Percentiles rank a stretch among this genome's conserved stretches.
These are phyloP conservation scores for Carpinus viminea DNA, from an alignment of 306 rosid genomes.

Conservation along the genomic window DNA sequence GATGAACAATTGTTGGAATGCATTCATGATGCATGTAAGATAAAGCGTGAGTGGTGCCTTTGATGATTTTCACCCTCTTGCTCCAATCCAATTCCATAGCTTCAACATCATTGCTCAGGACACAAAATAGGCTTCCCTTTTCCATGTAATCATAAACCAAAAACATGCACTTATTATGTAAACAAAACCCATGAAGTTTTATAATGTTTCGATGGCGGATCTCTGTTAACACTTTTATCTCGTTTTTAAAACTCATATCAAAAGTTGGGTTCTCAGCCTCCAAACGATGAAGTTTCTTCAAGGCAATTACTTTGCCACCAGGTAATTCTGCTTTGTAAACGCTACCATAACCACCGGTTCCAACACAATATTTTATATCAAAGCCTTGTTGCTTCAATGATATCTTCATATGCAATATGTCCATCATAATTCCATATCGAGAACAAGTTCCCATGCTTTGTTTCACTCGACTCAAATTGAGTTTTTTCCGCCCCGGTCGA, in stretches of 20 bases:
- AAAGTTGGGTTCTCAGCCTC: neutral
- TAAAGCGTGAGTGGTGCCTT: conserved; percentile 14
- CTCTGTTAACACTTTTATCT: conserved; percentile 14
- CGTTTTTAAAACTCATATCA: conserved; percentile 10
- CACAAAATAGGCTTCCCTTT: conserved; percentile 20
- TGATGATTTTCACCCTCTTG: conserved; percentile 14
- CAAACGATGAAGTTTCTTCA: conserved; percentile 24
- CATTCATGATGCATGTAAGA: conserved; percentile 30
- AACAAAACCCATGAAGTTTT: conserved; percentile 24
- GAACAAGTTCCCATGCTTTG: neutral
- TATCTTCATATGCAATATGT: neutral
- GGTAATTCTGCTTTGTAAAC: conserved; percentile 18
- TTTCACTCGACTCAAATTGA: neutral
- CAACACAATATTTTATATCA: conserved; percentile 2
- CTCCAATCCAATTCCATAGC: conserved; percentile 21
- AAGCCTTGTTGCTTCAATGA: neutral
- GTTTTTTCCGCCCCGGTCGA: no score
- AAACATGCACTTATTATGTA: conserved; percentile 26
- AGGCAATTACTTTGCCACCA: neutral
- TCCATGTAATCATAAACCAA: conserved; percentile 27
- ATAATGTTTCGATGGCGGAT: conserved; percentile 14
- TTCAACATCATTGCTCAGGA: neutral
- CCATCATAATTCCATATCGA: neutral
- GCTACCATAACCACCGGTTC: conserved; percentile 8
- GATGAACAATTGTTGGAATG: conserved; percentile 13